Percentiles rank a stretch among this genome's conserved stretches.
These are phyloP conservation scores for Toxoplasma gondii DNA, from an alignment of 169 alveolate genomes.

Conservation along the genomic window DNA sequence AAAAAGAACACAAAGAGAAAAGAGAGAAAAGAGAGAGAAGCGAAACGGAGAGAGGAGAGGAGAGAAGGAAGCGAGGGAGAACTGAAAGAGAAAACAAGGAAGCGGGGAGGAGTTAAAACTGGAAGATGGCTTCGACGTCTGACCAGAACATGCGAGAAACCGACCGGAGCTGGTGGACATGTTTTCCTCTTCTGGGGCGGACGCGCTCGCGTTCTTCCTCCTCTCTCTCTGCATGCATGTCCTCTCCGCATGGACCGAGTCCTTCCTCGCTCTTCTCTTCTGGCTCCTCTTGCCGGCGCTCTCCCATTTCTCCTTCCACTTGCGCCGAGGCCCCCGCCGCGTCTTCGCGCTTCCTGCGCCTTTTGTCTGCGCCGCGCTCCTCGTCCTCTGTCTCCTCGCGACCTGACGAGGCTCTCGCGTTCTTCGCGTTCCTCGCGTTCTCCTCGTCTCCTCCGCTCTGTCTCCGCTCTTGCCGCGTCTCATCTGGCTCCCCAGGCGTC, in stretches of 20 bases:
- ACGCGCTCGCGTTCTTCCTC: neutral
- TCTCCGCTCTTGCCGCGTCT: neutral
- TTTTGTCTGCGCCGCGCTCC: neutral
- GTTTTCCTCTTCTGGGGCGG: conserved; percentile 17
- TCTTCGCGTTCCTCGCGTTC: neutral
- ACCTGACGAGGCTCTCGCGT: neutral
- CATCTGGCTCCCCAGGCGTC: neutral
- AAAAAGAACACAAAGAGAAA: neutral
- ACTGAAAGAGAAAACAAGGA: neutral
- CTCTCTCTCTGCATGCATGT: neutral
- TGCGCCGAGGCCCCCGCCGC: neutral
- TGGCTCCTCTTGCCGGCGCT: neutral
- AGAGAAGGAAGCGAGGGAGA: neutral
- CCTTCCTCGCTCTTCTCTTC: neutral
- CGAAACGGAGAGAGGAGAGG: neutral
- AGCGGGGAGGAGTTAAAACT: neutral
- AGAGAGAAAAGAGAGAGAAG: neutral
- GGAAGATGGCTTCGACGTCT: neutral
- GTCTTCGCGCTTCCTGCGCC: neutral
- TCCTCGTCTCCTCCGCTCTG: neutral
- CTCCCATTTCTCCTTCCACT: neutral
- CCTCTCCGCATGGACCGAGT: neutral
- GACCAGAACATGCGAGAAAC: neutral
- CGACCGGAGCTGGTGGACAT: conserved; percentile 25
- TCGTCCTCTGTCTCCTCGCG: neutral